Evolutionary conservation across 1,284 basidiomycete genomes (phyloP), one percentile per base, ranked within the genome.

Genomic region (Phellopilus nigrolimitatus): DNA sequence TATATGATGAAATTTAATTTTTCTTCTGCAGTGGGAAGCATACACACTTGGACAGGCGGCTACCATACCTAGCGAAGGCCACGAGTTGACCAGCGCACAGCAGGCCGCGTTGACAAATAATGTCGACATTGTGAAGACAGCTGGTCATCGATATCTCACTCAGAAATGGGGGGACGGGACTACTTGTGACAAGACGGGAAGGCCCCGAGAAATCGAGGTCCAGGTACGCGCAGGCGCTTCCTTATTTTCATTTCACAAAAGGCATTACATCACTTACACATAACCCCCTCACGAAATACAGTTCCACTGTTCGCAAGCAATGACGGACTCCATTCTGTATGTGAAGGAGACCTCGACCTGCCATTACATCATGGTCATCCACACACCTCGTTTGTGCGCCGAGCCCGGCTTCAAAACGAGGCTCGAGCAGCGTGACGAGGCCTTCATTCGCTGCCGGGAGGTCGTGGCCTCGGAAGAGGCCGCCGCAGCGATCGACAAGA

Each of bases 241-340:
- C 12, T 34, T 51, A 19, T 42, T 51, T 27, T 46, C 34, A 33
- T 36, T 17, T 34, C 34, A 19, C 30, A 19, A 19, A 43, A 13
- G 37, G 8, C 30, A 45, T 45, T 30, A n/a, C 25, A 4, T 25
- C 43, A 33, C 10, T n/a, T 33, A 21, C 17, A 25, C 36, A 30
- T 46, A 13, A 15, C 40, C 22, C 19, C n/a, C 21, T 30, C 47
- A 34, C 42, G 24, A 22, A 6, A 21, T 36, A 27, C 65, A 93
- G 88, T 94, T 95, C 66, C 94, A 97, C 69, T 97, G 94, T 70
- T 91, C 89, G 55, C 91, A 91, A 86, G 88, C 87, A 49, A 88
- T 87, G 69, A 82, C 87, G 34, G 87, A 91, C 69, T 80, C 78
- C 12, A 91, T 97, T 62, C 79, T 91, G 48, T 86, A 94, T 63